Base-by-base conservation (phyloP, 2,329 filamentous ascomycete genomes). In the Ophiosphaerella narmari region DNA sequence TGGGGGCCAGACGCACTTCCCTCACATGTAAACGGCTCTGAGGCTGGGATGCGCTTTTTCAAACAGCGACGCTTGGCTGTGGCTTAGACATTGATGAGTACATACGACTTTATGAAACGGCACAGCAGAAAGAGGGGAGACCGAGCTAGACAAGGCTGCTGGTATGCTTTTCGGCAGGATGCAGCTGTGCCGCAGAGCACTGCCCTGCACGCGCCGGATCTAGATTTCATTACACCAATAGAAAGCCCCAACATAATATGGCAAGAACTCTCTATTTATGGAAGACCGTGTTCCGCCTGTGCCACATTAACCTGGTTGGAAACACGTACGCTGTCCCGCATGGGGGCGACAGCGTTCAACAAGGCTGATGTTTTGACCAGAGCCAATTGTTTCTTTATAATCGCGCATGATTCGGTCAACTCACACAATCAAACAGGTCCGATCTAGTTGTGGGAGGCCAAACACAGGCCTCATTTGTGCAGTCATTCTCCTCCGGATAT, bases 221-320 rank as follows among this genome's bases (percentile, higher is more conserved):
- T 5, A 39, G 46, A 4, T 23, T 41, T 26, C 14, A 14, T 39
- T 46, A 52, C 43, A 24, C 36, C 36, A 46, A 21, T 33, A 23
- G 13, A 11, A 42, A 13, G n/a, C 31, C 13, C 11, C 11, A 11
- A 43, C 21, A 13, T 5, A 4, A 39, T 26, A 11, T 5, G 7
- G 12, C 9, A 34, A 49, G 54, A 54, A 12, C 50, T 43, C 45
- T 23, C 46, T 54, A 57, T 46, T 56, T 21, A 32, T 37, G 40
- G 11, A 29, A 1, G 23, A 13, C 37, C 21, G 9, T 16, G 37
- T 13, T 18, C n/a, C n/a, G 33, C 12, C 9, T 13, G 31, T n/a
- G 18, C 18, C 12, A 8, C 34, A 9, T 18, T 36, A 16, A 18
- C 34, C 26, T 35, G 33, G 5, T 45, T 42, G 24, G 16, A 46